A percentile compares a stretch with the other conserved stretches of the same genome.
Conservation (phyloP, 352 stramenopile genomes). For the Pythium insidiosum region DNA sequence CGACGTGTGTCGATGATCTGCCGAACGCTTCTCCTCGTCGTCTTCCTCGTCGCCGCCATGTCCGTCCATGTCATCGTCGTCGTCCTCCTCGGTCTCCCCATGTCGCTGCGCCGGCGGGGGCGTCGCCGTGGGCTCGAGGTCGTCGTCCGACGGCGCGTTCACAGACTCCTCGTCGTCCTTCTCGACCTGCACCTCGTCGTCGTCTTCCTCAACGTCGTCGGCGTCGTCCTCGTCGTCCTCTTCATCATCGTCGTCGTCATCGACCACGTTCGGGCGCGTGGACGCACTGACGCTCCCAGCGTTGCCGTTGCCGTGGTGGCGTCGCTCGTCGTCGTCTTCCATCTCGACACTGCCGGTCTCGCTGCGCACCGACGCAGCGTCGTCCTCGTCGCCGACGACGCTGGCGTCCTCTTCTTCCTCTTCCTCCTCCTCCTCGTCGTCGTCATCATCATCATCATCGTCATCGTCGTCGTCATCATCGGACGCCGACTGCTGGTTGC, state of each 20-base stretch:
- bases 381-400: constrained; percentile 13
- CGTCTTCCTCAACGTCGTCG: constrained; percentile 26
- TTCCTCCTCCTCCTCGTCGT: constrained; percentile 29
- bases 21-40: constrained; percentile 4
- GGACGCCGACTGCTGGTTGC: constrained; percentile 47
- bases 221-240: constrained; percentile 16
- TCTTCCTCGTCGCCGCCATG: constrained; percentile 3
- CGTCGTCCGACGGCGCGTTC: constrained; percentile 65
- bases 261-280: too few species aligned
- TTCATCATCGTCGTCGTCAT: constrained; percentile 15
- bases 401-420: constrained; percentile 30
- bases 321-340: constrained; percentile 17
- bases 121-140: constrained; percentile 59
- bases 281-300: too few species aligned
- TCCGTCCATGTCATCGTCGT: constrained; percentile 2
- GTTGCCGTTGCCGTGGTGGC: too few species aligned
- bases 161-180: constrained; percentile 75
- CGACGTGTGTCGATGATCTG: too few species aligned
- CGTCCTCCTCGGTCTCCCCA: constrained; percentile 29
- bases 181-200: constrained; percentile 52
- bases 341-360: constrained; percentile 16
- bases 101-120: constrained; percentile 27
- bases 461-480: constrained; percentile 51
- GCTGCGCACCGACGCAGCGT: constrained; percentile 14
- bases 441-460: constrained; percentile 37